Base-by-base conservation (phyloP, 352 stramenopile genomes). In the Phytophthora pinifolia region DNA sequence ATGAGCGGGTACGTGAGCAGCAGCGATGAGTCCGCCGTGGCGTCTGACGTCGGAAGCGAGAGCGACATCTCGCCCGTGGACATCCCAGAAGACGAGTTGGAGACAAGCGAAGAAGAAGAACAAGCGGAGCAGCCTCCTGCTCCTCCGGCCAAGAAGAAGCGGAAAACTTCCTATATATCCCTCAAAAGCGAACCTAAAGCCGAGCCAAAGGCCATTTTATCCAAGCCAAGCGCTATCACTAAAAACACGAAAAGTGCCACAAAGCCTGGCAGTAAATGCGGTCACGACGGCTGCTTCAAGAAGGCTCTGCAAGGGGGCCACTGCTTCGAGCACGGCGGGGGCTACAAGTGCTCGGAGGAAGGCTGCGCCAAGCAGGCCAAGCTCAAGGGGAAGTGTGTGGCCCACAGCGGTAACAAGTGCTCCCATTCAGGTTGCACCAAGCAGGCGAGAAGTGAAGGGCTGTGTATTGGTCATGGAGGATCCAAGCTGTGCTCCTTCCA, bases 391-490 rank as follows among this genome's bases (percentile, higher is more conserved):
- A 59, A 57, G 17, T 75, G 66, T 46, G 57, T 50, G 53, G 53
- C 51, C 6, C 66, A 72, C 38, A 59, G 62, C 30, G 65, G 57
- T 18, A 61, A 44, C 17, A 43, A 47, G 17, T 76, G 67, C 15
- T 44, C 46, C 1, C 42, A 65, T 29, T 35, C 60, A 18, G 37
- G 42, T 32, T 77, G 68, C 57, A 65, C 35, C 14, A 65, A 65
- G 33, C 44, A 61, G 4, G 59, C 50, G 1, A 30, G 30, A 45
- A 4, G 13, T 14, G 69, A 70, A 8, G 83, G 83, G 3, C 80
- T 70, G 20, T 92, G 83, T 46, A 90, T 85, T 39, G 38, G 65
- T 0, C 83, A 93, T 38, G 83, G 81, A 15, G 83, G 83, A 33
- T 77, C 76, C 7, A 89, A 88, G 46, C 69, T 79, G 25, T 90